These are phyloP conservation scores for Hemileccinum impolitum DNA, from an alignment of 768 basidiomycete species.

Conservation along the genomic window DNA sequence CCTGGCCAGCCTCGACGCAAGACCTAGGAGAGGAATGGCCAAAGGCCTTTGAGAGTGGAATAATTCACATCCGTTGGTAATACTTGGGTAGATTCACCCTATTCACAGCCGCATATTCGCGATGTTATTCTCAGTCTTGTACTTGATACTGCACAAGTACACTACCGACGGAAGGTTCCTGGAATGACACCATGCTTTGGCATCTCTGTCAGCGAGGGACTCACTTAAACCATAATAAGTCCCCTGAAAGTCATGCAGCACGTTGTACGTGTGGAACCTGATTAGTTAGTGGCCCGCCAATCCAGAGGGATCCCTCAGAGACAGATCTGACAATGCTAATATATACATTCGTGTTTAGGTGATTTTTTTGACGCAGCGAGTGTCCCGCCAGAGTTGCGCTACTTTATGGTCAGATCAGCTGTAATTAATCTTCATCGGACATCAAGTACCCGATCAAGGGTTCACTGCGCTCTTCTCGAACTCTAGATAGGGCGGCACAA, in stretches of 20 bases:
- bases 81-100: not conserved
- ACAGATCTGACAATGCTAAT: not conserved
- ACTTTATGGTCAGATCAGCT: too few relatives aligned
- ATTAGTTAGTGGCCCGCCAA: not conserved
- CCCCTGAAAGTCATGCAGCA: not conserved
- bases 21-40: not conserved
- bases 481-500: not conserved
- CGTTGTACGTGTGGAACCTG: slow-evolving; percentile 4
- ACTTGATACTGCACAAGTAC: too few relatives aligned
- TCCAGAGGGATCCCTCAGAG: too few relatives aligned
- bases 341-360: not conserved
- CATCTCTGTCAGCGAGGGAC: not conserved
- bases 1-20: too few relatives aligned
- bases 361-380: not conserved
- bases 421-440: too few relatives aligned
- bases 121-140: too few relatives aligned
- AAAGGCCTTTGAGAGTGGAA: not conserved
- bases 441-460: not conserved
- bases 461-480: not conserved
- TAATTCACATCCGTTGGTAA: not conserved
- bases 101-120: too few relatives aligned
- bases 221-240: slow-evolving; percentile 3
- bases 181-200: not conserved
- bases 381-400: not conserved
- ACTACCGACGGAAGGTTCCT: too few relatives aligned